Conservation (phyloP, 345 rosid genomes). For the Populus pruinosa region DNA sequence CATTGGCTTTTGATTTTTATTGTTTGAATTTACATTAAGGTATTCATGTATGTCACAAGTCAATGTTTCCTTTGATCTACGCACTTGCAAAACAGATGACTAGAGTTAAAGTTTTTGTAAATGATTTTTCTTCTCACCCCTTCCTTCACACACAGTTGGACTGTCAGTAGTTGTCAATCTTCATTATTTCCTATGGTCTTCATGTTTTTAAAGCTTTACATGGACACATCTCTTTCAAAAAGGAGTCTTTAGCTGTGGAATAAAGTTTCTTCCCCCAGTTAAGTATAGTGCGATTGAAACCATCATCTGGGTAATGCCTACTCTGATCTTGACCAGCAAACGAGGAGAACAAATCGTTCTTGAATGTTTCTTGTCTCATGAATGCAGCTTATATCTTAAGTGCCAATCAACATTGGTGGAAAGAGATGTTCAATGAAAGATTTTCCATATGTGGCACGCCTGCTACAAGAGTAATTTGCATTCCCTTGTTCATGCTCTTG, state of each 20-base stretch:
- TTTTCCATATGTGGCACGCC: conserved; percentile 86
- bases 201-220: background rate
- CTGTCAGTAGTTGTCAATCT: background rate
- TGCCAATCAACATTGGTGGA: conserved; percentile 86
- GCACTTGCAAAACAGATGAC: background rate
- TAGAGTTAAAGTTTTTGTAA: background rate
- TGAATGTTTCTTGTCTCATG: conserved; percentile 81
- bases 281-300: conserved; percentile 13
- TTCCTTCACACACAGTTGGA: background rate
- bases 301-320: conserved; percentile 23
- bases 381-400: conserved; percentile 93
- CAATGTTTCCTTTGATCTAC: background rate
- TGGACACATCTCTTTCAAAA: background rate
- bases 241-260: background rate
- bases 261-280: conserved; percentile 11
- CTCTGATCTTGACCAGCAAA: conserved; percentile 38
- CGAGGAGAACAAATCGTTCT: conserved; percentile 56
- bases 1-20: background rate
- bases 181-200: background rate
- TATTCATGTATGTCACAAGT: background rate
- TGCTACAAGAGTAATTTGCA: conserved; percentile 97
- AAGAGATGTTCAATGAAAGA: conserved; percentile 88
- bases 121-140: background rate
- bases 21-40: background rate
- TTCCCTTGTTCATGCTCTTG: conserved; percentile 95